These are phyloP conservation scores for Leishmania turanica DNA, from an alignment of 208 protist genomes.

Conservation along the genomic window DNA sequence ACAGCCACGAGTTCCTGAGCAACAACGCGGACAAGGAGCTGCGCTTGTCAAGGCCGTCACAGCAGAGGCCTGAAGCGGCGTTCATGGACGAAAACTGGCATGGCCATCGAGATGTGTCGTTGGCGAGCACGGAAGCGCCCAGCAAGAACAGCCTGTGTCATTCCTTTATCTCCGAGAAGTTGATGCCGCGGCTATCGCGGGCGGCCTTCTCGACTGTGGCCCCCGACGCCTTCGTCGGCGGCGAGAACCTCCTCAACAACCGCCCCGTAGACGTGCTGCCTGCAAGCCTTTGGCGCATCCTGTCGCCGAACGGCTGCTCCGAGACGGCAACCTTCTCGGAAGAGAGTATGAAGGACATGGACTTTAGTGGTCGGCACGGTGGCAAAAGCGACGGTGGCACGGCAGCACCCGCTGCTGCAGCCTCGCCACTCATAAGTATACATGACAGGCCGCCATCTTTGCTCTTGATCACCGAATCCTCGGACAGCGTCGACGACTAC, in stretches of 20 bases:
- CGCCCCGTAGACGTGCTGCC: background rate
- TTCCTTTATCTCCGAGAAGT: background rate
- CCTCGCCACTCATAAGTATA: background rate
- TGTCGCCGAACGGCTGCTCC: background rate
- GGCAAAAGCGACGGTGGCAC: background rate
- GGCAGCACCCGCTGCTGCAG: background rate
- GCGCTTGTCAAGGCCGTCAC: background rate
- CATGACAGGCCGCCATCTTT: slow-evolving; percentile 15
- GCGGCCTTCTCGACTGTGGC: background rate
- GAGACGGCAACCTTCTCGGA: slow-evolving; percentile 11
- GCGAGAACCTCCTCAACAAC: background rate
- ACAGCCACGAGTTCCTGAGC: background rate
- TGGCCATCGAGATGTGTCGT: background rate
- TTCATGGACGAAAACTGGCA: background rate
- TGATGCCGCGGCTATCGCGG: background rate
- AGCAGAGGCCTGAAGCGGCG: too few relatives aligned
- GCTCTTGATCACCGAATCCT: slow-evolving; percentile 22
- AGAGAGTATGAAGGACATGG: background rate
- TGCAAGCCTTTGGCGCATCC: background rate
- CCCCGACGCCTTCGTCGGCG: background rate
- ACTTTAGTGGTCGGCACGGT: background rate
- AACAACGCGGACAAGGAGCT: background rate
- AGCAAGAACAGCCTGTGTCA: slow-evolving; percentile 8
- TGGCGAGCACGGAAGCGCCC: slow-evolving; percentile 11
- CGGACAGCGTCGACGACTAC: background rate